phyloP scores from a whole-genome alignment of 306 rosid genomes.

The Chamaecrista fasciculata region DNA sequence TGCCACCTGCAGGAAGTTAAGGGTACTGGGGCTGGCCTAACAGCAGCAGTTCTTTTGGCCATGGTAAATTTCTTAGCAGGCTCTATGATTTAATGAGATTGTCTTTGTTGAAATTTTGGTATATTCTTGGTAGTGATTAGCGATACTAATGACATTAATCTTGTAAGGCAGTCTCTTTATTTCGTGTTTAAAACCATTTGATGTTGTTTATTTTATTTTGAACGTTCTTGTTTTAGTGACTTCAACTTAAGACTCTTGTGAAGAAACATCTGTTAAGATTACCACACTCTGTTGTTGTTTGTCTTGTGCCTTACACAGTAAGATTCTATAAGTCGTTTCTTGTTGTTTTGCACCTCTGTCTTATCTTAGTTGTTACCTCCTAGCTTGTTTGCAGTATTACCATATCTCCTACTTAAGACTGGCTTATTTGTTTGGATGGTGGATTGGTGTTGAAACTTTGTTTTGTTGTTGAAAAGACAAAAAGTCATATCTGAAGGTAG shows the following conservation, averaged over 20 bases:
- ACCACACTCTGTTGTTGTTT: neutral
- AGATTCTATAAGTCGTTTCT: neutral
- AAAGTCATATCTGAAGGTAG: neutral
- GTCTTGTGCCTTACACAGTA: neutral
- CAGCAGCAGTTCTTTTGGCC: constrained; percentile 71
- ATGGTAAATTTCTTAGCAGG: constrained; percentile 47
- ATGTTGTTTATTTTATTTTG: neutral
- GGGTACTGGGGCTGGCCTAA: constrained; percentile 74
- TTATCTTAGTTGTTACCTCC: neutral
- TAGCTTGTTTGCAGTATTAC: neutral
- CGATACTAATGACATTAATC: neutral
- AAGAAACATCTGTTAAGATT: neutral
- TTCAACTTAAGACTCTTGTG: neutral
- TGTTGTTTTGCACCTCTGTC: neutral
- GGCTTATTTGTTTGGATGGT: neutral
- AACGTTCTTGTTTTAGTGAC: neutral
- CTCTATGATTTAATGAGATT: constrained; percentile 22
- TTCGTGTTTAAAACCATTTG: neutral
- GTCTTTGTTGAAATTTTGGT: constrained; percentile 1
- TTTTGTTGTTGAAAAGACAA: neutral
- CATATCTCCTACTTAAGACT: neutral
- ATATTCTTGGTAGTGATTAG: neutral
- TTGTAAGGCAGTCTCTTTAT: neutral
- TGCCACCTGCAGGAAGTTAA: constrained; percentile 53
- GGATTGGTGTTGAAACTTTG: neutral